Evolutionary conservation across 345 rosid genomes (phyloP).

Genomic region (Lepidium aucheri): DNA sequence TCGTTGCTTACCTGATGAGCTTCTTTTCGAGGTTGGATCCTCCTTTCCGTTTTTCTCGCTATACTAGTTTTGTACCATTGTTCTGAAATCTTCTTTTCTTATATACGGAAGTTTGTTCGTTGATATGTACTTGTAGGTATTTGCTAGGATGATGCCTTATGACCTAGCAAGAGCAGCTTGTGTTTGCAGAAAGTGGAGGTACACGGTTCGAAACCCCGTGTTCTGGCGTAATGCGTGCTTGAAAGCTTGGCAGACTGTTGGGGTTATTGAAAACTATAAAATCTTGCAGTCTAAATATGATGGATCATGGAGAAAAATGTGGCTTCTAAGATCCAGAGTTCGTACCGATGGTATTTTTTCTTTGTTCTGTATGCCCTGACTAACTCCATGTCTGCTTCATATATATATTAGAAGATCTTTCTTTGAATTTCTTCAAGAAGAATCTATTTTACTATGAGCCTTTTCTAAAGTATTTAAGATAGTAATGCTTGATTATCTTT

Average conservation of each 20-base stretch:
- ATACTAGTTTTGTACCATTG: neutral
- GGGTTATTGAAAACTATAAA: conserved; percentile 76
- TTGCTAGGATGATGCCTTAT: conserved; percentile 70
- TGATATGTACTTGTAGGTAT: conserved; percentile 49
- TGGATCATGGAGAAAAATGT: conserved; percentile 98
- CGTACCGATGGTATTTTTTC: conserved; percentile 74
- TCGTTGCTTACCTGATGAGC: conserved; percentile 86
- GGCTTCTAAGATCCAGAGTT: conserved; percentile 86
- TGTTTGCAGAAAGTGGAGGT: conserved; percentile 93
- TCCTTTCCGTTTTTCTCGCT: neutral
- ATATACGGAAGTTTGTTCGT: neutral
- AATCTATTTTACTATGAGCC: no score
- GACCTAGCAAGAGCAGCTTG: conserved; percentile 85
- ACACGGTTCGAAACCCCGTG: conserved; percentile 79
- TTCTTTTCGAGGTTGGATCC: conserved; percentile 64
- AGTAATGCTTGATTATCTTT: neutral
- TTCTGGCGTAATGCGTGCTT: conserved; percentile 92
- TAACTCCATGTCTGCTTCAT: neutral
- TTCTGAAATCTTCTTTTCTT: neutral
- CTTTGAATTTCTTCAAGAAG: no score
- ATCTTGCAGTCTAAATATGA: conserved; percentile 68
- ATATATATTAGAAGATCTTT: no score
- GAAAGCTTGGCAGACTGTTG: conserved; percentile 90
- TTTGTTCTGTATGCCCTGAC: neutral
- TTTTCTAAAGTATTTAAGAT: no score